Percentiles rank a stretch among this genome's conserved stretches.
Evolutionary conservation across 1,284 basidiomycete genomes (phyloP).

Genomic region (Apiotrichum veenhuisii): DNA sequence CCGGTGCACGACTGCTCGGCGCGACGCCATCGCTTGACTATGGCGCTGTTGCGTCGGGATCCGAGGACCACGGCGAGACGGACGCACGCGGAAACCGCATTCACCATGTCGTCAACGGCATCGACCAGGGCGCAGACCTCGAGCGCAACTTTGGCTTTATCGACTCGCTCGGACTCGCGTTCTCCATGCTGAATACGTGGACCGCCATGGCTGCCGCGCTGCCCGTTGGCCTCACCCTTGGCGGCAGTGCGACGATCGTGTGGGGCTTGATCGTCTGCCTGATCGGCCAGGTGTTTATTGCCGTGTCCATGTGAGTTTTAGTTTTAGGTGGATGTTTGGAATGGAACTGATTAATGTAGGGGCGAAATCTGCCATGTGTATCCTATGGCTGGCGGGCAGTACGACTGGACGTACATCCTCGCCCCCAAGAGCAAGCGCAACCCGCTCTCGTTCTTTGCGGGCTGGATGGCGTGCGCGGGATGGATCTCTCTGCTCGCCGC

Average conservation of each 20-base stretch:
- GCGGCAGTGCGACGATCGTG: conserved; percentile 38
- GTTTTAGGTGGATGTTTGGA: background rate
- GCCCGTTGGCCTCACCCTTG: conserved; percentile 30
- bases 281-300: conserved; percentile 31
- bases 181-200: conserved; percentile 23
- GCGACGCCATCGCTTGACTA: no score
- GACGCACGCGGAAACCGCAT: background rate
- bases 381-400: conserved; percentile 43
- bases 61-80: background rate
- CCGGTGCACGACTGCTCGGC: no score
- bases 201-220: conserved; percentile 10
- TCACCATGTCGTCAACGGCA: background rate
- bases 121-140: conserved; percentile 8
- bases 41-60: no score
- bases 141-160: conserved; percentile 23
- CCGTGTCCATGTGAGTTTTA: conserved; percentile 20
- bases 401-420: conserved; percentile 46
- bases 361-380: conserved; percentile 18
- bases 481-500: conserved; percentile 48
- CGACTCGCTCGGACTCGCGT: conserved; percentile 17
- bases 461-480: conserved; percentile 27
- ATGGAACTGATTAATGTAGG: background rate
- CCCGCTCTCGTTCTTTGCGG: background rate
- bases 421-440: conserved; percentile 4
- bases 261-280: conserved; percentile 40